phyloP scores from a whole-genome alignment of 768 basidiomycete species.

The Tylopilus subfusipes region DNA sequence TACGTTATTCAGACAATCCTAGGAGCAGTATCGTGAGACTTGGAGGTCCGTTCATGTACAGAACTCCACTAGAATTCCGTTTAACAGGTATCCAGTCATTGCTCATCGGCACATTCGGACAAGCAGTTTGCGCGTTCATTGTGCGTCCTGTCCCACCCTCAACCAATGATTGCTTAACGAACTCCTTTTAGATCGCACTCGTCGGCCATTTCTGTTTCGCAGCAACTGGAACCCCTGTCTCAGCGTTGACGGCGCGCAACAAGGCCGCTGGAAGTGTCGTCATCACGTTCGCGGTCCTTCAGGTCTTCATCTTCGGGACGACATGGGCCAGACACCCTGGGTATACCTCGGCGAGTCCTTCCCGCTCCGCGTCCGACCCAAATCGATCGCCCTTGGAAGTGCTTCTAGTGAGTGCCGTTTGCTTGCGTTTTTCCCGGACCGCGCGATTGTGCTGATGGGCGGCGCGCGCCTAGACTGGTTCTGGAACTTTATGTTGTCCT shows the following conservation, averaged over 20 bases:
- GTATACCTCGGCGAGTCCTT: conserved; percentile 79
- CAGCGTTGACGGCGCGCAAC: conserved; percentile 52
- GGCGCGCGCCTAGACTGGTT: conserved; percentile 44
- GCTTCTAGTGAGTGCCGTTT: conserved; percentile 38
- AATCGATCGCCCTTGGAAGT: conserved; percentile 74
- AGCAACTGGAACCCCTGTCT: conserved; percentile 44
- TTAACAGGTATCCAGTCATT: conserved; percentile 44
- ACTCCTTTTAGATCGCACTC: conserved; percentile 52
- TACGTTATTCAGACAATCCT: conserved; percentile 75
- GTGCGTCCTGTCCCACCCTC: conserved; percentile 32
- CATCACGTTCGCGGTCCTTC: conserved; percentile 75
- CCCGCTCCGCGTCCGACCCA: conserved; percentile 75
- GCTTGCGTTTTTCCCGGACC: not conserved
- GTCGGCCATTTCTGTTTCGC: conserved; percentile 70
- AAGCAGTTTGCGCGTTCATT: conserved; percentile 61
- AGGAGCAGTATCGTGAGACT: conserved; percentile 68
- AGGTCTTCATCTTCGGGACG: conserved; percentile 66
- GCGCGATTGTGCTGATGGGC: conserved; percentile 5
- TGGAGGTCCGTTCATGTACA: conserved; percentile 42
- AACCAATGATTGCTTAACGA: not conserved
- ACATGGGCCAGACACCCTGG: conserved; percentile 78
- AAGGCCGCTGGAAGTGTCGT: conserved; percentile 59
- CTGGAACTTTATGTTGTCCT: conserved; percentile 74
- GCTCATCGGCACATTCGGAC: conserved; percentile 56
- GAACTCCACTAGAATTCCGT: not conserved